phyloP scores from a whole-genome alignment of 306 rosid genomes.

The Carpinus viminea region DNA sequence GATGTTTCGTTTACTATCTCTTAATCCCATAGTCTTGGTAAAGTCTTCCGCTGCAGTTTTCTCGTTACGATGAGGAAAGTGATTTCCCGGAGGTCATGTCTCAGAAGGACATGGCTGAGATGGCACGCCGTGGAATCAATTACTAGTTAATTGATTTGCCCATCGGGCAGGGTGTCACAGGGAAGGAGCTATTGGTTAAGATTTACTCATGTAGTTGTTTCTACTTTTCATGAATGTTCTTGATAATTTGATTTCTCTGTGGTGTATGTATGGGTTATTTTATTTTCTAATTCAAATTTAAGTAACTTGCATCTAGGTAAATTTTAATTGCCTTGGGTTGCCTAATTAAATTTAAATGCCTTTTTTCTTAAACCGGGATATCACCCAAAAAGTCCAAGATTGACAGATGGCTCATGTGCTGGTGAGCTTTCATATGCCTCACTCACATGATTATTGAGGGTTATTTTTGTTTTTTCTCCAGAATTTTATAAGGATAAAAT shows the following conservation, averaged over 20 bases:
- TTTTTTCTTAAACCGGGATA: constrained; percentile 43
- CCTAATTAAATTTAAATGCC: constrained; percentile 16
- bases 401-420: constrained; percentile 84
- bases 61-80: no score
- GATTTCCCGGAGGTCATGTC: no score
- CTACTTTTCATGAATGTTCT: not conserved
- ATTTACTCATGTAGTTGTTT: not conserved
- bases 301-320: not conserved
- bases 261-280: not conserved
- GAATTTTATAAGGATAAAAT: constrained; percentile 78
- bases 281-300: not conserved
- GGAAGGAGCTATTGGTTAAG: not conserved
- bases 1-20: no score
- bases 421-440: constrained; percentile 97
- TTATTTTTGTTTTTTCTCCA: constrained; percentile 77
- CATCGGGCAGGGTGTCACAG: no score
- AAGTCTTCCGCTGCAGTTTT: no score
- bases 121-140: no score
- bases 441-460: constrained; percentile 79
- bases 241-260: not conserved
- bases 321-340: not conserved
- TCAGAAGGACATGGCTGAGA: no score
- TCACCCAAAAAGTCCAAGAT: constrained; percentile 49
- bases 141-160: no score
- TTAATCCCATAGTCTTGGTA: no score